Percentiles rank a stretch among this genome's conserved stretches.
Conservation (phyloP, 805 yeast species). For the Wickerhamiella shivajii region DNA sequence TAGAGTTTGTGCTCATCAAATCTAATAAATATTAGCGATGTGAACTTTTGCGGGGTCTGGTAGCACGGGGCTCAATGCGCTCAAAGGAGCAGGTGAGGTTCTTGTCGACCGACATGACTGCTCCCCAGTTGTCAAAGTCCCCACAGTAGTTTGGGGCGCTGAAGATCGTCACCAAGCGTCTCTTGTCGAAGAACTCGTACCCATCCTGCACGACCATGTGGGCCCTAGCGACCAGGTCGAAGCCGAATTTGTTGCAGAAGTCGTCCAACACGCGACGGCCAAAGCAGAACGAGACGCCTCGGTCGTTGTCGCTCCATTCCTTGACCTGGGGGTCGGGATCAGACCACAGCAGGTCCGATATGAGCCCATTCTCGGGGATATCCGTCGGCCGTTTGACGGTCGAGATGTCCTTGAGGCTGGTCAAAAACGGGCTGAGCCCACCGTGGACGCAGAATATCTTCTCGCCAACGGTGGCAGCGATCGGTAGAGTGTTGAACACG, state of each 20-base stretch:
- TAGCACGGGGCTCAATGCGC: conserved; percentile 81
- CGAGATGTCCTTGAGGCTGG: conserved; percentile 56
- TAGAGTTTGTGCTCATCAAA: neutral
- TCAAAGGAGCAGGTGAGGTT: conserved; percentile 87
- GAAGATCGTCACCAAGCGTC: conserved; percentile 56
- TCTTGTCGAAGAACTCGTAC: conserved; percentile 57
- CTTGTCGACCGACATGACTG: conserved; percentile 91
- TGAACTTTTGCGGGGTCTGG: too few relatives aligned
- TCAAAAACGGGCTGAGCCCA: conserved; percentile 61
- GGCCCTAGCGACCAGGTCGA: conserved; percentile 70
- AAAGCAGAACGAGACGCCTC: conserved; percentile 71
- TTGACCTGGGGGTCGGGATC: conserved; percentile 71
- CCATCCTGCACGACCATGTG: conserved; percentile 84
- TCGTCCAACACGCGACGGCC: conserved; percentile 64
- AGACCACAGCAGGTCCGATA: conserved; percentile 69
- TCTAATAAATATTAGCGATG: neutral
- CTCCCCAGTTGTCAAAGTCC: conserved; percentile 87
- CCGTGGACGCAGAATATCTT: conserved; percentile 89
- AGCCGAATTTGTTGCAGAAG: conserved; percentile 53
- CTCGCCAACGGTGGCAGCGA: conserved; percentile 89
- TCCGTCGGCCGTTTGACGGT: conserved; percentile 68
- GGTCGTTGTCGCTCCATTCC: conserved; percentile 78
- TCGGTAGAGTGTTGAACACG: conserved; percentile 86
- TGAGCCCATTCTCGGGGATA: conserved; percentile 65
- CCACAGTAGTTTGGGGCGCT: conserved; percentile 70